Conservation (phyloP, 371 early-diverging fungal genomes). For the Lichtheimia corymbifera region DNA sequence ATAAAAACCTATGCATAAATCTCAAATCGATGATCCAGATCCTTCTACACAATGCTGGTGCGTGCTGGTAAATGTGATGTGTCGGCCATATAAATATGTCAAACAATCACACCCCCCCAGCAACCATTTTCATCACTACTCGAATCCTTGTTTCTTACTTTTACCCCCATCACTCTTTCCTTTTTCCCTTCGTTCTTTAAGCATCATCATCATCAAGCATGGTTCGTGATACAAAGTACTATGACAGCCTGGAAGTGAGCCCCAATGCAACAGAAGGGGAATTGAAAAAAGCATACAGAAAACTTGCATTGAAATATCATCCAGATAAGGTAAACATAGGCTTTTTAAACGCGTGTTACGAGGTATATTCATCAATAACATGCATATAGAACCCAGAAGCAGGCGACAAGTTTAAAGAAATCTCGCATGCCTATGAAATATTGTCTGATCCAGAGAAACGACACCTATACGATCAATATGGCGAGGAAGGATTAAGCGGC, state of each 20-base stretch:
- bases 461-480: constrained; percentile 76
- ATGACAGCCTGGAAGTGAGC: constrained; percentile 89
- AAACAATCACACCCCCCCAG: not conserved
- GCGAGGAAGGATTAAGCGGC: constrained; percentile 85
- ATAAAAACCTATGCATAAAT: not conserved
- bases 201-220: constrained; percentile 27
- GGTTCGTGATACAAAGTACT: constrained; percentile 88
- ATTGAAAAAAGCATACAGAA: constrained; percentile 91
- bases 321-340: constrained; percentile 79
- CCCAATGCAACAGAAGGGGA: constrained; percentile 82
- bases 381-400: constrained; percentile 72
- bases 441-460: constrained; percentile 87
- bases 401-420: constrained; percentile 90
- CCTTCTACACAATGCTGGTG: too few relatives aligned
- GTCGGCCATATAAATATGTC: not conserved
- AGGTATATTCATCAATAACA: too few relatives aligned
- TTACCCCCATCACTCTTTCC: constrained; percentile 1
- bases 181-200: not conserved
- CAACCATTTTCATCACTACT: not conserved
- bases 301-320: constrained; percentile 92
- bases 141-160: not conserved
- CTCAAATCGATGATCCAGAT: not conserved
- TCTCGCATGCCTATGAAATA: constrained; percentile 93
- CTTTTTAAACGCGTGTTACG: constrained; percentile 9
- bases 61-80: too few relatives aligned